Evolutionary conservation across 164 flowering plant species (phyloP).

Genomic region (Chimonanthus salicifolius): DNA sequence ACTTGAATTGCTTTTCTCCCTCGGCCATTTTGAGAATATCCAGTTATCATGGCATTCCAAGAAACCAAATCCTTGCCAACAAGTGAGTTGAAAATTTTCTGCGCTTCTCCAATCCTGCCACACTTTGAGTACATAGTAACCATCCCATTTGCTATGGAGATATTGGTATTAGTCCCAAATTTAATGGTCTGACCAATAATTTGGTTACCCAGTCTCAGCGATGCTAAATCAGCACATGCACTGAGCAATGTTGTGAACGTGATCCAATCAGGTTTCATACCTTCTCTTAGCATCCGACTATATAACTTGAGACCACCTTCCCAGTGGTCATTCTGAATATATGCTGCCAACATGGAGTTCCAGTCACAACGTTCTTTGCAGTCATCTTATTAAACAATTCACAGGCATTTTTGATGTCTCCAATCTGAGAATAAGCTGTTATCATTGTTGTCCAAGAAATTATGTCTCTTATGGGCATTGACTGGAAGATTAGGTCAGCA

Average conservation of each 20-base stretch:
- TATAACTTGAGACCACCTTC: conserved; percentile 43
- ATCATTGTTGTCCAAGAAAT: conserved; percentile 42
- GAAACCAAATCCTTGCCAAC: conserved; percentile 33
- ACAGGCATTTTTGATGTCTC: conserved; percentile 27
- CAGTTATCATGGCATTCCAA: conserved; percentile 54
- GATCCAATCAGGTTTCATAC: conserved; percentile 34
- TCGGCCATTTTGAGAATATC: conserved; percentile 45
- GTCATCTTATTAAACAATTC: conserved; percentile 37
- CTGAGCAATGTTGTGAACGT: conserved; percentile 32
- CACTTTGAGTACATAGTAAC: conserved; percentile 45
- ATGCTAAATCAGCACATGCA: conserved; percentile 38
- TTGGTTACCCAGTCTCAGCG: conserved; percentile 37
- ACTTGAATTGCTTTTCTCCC: conserved; percentile 32
- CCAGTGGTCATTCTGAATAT: conserved; percentile 30
- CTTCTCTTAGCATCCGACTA: conserved; percentile 25
- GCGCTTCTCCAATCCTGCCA: conserved; percentile 36
- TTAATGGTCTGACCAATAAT: conserved; percentile 33
- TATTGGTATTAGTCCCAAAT: conserved; percentile 25
- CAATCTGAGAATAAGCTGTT: conserved; percentile 30
- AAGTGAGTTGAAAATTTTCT: conserved; percentile 28
- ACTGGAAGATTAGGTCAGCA: conserved; percentile 27
- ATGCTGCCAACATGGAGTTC: conserved; percentile 47
- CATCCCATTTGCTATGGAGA: conserved; percentile 36
- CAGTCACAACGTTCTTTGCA: conserved; percentile 37
- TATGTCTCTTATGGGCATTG: conserved; percentile 32